phyloP scores from a whole-genome alignment of 257 asterid genomes.

The Forsythia viridissima region DNA sequence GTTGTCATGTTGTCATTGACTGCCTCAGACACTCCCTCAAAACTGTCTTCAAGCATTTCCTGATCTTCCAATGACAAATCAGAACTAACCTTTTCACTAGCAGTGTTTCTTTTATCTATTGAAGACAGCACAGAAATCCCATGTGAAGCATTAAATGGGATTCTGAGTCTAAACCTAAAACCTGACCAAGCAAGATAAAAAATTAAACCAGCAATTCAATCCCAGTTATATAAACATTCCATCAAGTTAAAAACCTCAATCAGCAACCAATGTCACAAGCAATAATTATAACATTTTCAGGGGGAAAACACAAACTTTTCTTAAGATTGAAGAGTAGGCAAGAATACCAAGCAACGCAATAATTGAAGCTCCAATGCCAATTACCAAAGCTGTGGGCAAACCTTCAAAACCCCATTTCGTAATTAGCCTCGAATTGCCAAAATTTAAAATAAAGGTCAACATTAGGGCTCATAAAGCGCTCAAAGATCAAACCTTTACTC shows the following conservation, averaged over 20 bases:
- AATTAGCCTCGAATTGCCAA: constrained; percentile 12
- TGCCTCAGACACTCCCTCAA: constrained; percentile 32
- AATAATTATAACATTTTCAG: not conserved
- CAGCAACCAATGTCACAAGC: not conserved
- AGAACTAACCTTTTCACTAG: constrained; percentile 32
- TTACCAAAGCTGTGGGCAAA: constrained; percentile 43
- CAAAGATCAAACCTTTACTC: constrained; percentile 33
- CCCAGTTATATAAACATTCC: not conserved
- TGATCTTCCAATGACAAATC: constrained; percentile 37
- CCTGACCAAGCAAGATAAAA: constrained; percentile 41
- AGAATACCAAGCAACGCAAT: constrained; percentile 60
- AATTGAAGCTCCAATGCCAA: constrained; percentile 64
- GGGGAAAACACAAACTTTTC: constrained; percentile 42
- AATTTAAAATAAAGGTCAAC: not conserved
- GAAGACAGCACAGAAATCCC: constrained; percentile 30
- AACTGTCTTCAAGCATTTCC: constrained; percentile 34
- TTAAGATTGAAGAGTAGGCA: constrained; percentile 51
- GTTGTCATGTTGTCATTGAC: constrained; percentile 21
- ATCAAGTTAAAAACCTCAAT: constrained; percentile 10
- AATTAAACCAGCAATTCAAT: constrained; percentile 1
- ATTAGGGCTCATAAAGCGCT: not conserved
- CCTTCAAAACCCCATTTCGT: constrained; percentile 40
- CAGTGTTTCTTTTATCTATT: constrained; percentile 27
- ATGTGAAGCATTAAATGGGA: constrained; percentile 34
- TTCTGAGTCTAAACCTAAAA: constrained; percentile 35